A percentile compares a stretch with the other conserved stretches of the same genome.
Conservation (phyloP, 2,329 filamentous ascomycete species). For the Trichoderma afroharzianum region DNA sequence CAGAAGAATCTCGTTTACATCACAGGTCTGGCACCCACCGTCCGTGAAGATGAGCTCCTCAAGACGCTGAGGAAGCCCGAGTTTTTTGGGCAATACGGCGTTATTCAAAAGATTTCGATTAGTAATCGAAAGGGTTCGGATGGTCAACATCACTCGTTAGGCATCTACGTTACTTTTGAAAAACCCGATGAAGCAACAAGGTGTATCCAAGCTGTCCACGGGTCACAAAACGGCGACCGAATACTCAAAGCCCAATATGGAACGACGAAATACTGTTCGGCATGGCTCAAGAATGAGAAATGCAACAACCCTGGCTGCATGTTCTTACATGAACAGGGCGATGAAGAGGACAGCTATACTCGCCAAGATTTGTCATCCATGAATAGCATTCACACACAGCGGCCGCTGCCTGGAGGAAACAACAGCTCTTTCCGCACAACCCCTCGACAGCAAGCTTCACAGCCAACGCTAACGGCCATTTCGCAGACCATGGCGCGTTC, state of each 20-base stretch:
- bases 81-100: conserved; percentile 97
- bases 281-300: conserved; percentile 88
- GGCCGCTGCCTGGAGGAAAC: conserved; percentile 53
- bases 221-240: conserved; percentile 85
- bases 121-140: conserved; percentile 84
- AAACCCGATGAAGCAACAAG: conserved; percentile 83
- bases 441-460: conserved; percentile 47
- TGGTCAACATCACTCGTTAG: conserved; percentile 79
- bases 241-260: conserved; percentile 75
- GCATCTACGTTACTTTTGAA: conserved; percentile 98
- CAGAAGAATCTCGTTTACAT: conserved; percentile 99
- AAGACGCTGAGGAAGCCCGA: conserved; percentile 85
- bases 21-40: conserved; percentile 85
- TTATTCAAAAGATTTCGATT: conserved; percentile 98
- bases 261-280: conserved; percentile 98
- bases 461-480: conserved; percentile 38
- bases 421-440: conserved; percentile 51
- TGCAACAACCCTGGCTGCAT: conserved; percentile 97
- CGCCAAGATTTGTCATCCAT: conserved; percentile 91
- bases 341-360: conserved; percentile 95
- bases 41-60: conserved; percentile 86
- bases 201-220: conserved; percentile 90
- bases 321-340: conserved; percentile 96
- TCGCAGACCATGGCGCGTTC: conserved; percentile 69
- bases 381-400: conserved; percentile 81